Evolutionary conservation across 164 flowering plant species (phyloP), one percentile per base, ranked within the genome.

Genomic region (Buxus sempervirens): DNA sequence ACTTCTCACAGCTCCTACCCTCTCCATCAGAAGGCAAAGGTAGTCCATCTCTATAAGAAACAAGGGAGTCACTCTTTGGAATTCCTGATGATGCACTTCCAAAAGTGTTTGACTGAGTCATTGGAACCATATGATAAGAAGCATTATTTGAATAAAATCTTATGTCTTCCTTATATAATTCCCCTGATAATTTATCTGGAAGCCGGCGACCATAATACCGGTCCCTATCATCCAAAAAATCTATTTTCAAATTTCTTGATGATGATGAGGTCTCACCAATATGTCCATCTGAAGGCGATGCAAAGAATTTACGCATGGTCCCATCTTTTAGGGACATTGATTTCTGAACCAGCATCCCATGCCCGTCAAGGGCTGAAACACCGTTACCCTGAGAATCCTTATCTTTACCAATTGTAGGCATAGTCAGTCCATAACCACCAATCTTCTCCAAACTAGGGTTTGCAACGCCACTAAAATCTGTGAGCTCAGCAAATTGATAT

Each of bases 31-130:
- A 62, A 10, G 27, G 68, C 18, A 21, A 41, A 66, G 36, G 59
- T 21, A 63, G 26, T 59, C 58, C 67, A 21, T 61, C 71, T 0
- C 38, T 21, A 16, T 61, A 64, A 5, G 69, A 60, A 61, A 66
- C 67, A 36, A 67, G 58, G 21, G 67, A 53, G n/a, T 73, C 72
- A 9, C 73, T 75, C 64, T 67, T 72, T 8, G 32, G 21, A 74
- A 62, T 66, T 61, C 71, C 67, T 16, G 74, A 54, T 1, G 79
- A 73, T 49, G 72, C 19, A 65, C 55, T 64, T 3, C 68, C 63
- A 67, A 71, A 73, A 26, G 72, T 72, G 49, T 73, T 65, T 20
- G 78, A 55, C 19, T 66, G 79, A 60, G 83, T 66, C 18, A 58
- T 20, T 28, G 80, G 64, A 15, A 62, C n/a, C 19, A 48, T 38